Base-by-base conservation (phyloP, 257 asterid species). In the Nicotiana sylvestris region DNA sequence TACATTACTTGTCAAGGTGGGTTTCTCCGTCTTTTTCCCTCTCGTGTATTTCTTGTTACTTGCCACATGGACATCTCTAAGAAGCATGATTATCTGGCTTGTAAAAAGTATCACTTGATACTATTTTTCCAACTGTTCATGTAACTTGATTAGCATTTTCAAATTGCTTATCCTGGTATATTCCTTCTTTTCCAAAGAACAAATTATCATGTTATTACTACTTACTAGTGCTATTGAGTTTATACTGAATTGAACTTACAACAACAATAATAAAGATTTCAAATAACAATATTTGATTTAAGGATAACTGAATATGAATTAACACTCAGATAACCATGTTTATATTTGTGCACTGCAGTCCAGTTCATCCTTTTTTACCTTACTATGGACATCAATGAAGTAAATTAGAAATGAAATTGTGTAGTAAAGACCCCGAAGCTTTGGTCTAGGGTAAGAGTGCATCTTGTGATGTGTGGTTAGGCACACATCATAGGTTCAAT, bases 1-100 rank as follows among this genome's bases (percentile, higher is more conserved):
- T 86, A 96, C 99, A 72, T 90, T 96, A 57, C 89, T 96, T 80
- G 99, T 96, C 78, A 96, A 96, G 98, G 99, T 96, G 72, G 60
- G 66, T 83, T 15, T 51, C 64, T 49, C 64, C 21, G 21, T 56
- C 60, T 21, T 74, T 49, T 74, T 43, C 58, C 61, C 13, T 13
- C 39, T 46, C n/a, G 43, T 51, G 43, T 76, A 76, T 3, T 17
- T 25, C 46, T 27, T 74, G 64, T 74, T 74, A 4, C 27, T 49
- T 58, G 2, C 39, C 25, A 4, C 43, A 74, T 74, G 80, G 2
- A 35, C 80, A 51, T 51, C 58, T 76, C 62, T 49, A 27, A 27
- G 80, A 74, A 74, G 80, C 80, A 74, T 21, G 16, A 74, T 74
- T 49, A 2, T 57, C 64, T 17, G 64, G 64, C 27, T 18, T 57